phyloP scores from a whole-genome alignment of 768 basidiomycete species.

The Kwoniella heveanensis region DNA sequence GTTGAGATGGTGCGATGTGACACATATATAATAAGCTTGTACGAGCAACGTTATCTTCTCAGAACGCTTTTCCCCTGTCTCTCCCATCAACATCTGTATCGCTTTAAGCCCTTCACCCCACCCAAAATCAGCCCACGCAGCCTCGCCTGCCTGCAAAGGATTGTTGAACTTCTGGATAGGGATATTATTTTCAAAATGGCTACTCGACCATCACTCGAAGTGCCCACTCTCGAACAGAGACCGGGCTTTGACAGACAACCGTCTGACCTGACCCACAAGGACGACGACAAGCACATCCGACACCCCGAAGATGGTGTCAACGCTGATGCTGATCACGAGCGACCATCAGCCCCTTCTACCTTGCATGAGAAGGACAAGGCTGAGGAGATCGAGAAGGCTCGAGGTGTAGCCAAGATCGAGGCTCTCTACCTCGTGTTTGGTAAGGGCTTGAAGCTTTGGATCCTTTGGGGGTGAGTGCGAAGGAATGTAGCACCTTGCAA shows the following conservation, averaged over 20 bases:
- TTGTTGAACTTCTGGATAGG: too few species aligned
- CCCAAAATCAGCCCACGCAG: too few species aligned
- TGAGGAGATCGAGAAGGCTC: constrained; percentile 25
- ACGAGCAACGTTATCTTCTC: too few species aligned
- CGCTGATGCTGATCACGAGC: constrained; percentile 3
- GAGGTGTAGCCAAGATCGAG: constrained; percentile 47
- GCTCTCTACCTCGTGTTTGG: constrained; percentile 47
- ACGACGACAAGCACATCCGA: constrained; percentile 2
- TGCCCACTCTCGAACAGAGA: constrained; percentile 8
- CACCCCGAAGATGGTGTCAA: not conserved
- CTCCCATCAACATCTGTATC: too few species aligned
- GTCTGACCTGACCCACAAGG: constrained; percentile 5
- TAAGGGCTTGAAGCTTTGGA: constrained; percentile 37
- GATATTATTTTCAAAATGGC: constrained; percentile 16
- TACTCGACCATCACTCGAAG: constrained; percentile 10
- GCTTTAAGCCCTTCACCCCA: too few species aligned
- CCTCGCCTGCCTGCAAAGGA: too few species aligned
- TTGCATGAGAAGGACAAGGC: constrained; percentile 5
- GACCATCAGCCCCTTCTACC: not conserved
- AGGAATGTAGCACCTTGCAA: not conserved
- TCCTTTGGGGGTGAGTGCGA: constrained; percentile 36
- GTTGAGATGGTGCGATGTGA: too few species aligned
- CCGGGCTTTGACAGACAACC: constrained; percentile 9
- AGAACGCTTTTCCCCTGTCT: too few species aligned
- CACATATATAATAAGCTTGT: too few species aligned